Base-by-base conservation (phyloP, 2,329 filamentous ascomycete genomes). In the Thielaviopsis musarum region DNA sequence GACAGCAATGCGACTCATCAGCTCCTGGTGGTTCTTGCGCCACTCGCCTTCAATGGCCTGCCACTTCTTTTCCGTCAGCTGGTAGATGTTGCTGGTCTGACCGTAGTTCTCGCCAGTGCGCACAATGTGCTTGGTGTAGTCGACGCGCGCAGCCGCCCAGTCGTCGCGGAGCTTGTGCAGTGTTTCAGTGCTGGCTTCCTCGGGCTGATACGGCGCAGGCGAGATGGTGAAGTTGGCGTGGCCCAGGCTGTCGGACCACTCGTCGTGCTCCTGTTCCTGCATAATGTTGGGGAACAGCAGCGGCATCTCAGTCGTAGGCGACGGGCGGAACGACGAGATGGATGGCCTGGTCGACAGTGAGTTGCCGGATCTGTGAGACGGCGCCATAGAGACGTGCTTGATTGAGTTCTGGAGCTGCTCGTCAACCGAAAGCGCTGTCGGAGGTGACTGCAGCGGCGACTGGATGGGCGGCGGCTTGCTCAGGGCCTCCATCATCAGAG, bases 151-250 rank as follows among this genome's bases (percentile, higher is more conserved):
- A 38, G 81, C 73, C 65, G 91, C 85, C 90, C 91, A 95, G 66
- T 94, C 86, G 6, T 80, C 76, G 57, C 86, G 82, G 56, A 95
- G 76, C 66, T 82, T 78, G 38, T 78, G 78, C 26, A 81, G 70
- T 0, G 74, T 69, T 4, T 79, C 76, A 10, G 83, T 67, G 64
- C 85, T 82, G 63, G 81, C 80, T 2, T 68, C 68, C 17, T 82
- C 77, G 0, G 88, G 85, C 9, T 80, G 71, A 67, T 95, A 95
- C 0, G 91, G 91, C 68, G 84, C 81, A 0, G 91, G 91, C 22
- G 81, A 74, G 65, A 97, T 94, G 66, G 81, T 91, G 69, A 94
- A 96, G 73, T 97, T 95, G 64, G 91, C 91, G 69, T 97, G 91
- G 28, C 91, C 91, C 15, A 97, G 80, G 60, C 82, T 83, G 67